Conservation (phyloP, 441 rosid species). For the Syzygium malaccense region DNA sequence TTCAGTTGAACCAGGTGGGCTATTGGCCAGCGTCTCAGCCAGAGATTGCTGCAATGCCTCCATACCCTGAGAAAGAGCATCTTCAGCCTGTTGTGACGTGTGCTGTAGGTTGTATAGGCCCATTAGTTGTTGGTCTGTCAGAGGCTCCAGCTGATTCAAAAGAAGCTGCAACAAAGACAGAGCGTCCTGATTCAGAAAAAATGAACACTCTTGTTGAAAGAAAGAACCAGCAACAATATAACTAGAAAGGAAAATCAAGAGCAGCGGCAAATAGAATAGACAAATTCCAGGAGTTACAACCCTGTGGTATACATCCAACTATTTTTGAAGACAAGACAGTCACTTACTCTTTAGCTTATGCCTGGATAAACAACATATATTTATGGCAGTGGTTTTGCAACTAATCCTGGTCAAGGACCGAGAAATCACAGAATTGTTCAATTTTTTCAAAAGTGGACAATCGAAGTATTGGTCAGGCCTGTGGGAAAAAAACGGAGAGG, state of each 20-base stretch:
- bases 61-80: constrained; percentile 15
- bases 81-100: constrained; percentile 12
- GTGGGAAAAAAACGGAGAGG: not conserved
- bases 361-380: not conserved
- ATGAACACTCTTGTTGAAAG: not conserved
- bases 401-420: not conserved
- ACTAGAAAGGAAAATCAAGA: not conserved
- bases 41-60: constrained; percentile 12
- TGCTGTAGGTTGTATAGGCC: constrained; percentile 6
- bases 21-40: constrained; percentile 4
- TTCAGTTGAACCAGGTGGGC: not conserved
- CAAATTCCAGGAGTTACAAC: not conserved
- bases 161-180: constrained; percentile 7
- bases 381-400: not conserved
- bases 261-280: not conserved
- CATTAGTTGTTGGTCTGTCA: constrained; percentile 11
- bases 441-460: not conserved
- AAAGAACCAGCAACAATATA: not conserved
- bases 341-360: not conserved
- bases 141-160: constrained; percentile 10
- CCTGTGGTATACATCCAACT: not conserved
- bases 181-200: not conserved
- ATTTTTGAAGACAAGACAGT: not conserved
- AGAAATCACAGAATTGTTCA: not conserved
- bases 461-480: not conserved